These are phyloP conservation scores for Cryptosporidium baileyi DNA, from an alignment of 169 alveolate species.

Conservation along the genomic window DNA sequence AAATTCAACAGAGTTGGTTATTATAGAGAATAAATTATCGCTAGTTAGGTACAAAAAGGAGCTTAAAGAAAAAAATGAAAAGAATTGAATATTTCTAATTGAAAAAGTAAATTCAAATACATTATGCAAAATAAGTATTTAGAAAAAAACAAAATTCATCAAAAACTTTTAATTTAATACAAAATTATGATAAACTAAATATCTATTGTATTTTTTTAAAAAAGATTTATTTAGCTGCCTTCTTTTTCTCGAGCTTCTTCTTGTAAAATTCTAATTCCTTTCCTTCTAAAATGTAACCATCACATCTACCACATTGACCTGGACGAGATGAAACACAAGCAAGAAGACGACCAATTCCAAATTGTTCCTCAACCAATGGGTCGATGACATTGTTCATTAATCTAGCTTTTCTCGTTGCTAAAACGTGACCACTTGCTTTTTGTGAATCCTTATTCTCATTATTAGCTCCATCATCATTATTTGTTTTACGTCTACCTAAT, in stretches of 20 bases:
- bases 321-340: slow-evolving; percentile 98
- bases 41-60: slow-evolving; percentile 52
- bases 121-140: background rate
- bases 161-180: background rate
- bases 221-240: slow-evolving; percentile 75
- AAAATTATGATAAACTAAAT: background rate
- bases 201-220: background rate
- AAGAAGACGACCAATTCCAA: slow-evolving; percentile 93
- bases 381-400: slow-evolving; percentile 78
- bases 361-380: slow-evolving; percentile 92
- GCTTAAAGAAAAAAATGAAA: background rate
- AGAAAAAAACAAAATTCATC: background rate
- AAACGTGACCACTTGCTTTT: slow-evolving; percentile 74
- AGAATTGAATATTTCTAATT: background rate
- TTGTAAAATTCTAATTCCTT: slow-evolving; percentile 96
- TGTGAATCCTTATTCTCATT: slow-evolving; percentile 72
- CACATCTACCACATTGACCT: slow-evolving; percentile 97
- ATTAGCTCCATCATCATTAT: slow-evolving; percentile 73
- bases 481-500: slow-evolving; percentile 75
- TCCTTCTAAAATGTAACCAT: slow-evolving; percentile 97
- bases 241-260: slow-evolving; percentile 96
- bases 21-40: slow-evolving; percentile 31
- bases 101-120: background rate
- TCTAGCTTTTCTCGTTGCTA: slow-evolving; percentile 77
- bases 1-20: slow-evolving; percentile 12